These are phyloP conservation scores for Ophiostoma australiae DNA, from an alignment of 2,329 filamentous ascomycete species.

Conservation along the genomic window DNA sequence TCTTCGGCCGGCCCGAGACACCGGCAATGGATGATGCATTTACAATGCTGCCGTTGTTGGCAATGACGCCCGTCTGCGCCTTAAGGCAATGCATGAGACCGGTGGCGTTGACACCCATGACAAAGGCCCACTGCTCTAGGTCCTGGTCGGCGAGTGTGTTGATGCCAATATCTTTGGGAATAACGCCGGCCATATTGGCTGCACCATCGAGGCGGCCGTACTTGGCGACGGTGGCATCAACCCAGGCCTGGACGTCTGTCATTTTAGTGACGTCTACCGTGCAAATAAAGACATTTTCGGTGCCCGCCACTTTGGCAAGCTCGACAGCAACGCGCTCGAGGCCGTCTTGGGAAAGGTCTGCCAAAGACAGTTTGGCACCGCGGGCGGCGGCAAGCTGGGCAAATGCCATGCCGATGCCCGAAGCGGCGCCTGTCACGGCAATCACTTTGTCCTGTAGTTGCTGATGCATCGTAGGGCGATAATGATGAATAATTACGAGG, in stretches of 20 bases:
- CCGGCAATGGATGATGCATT: slow-evolving; percentile 41
- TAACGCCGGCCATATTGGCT: slow-evolving; percentile 51
- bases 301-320: not conserved
- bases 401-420: slow-evolving; percentile 45
- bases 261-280: not conserved
- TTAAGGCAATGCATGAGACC: slow-evolving; percentile 27
- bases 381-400: slow-evolving; percentile 39
- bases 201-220: slow-evolving; percentile 52
- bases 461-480: slow-evolving; percentile 22
- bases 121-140: slow-evolving; percentile 29
- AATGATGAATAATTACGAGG: too few relatives aligned
- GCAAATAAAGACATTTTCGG: not conserved
- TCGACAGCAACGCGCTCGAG: slow-evolving; percentile 1
- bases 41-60: slow-evolving; percentile 40
- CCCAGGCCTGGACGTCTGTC: not conserved
- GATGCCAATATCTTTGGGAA: slow-evolving; percentile 39
- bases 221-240: slow-evolving; percentile 38
- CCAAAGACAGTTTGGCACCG: slow-evolving; percentile 39
- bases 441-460: slow-evolving; percentile 40
- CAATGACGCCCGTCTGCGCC: slow-evolving; percentile 32
- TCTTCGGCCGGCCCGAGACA: slow-evolving; percentile 32
- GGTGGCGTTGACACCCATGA: slow-evolving; percentile 24
- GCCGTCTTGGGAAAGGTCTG: not conserved
- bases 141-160: slow-evolving; percentile 41
- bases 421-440: slow-evolving; percentile 43